Evolutionary conservation across 108 stramenopile genomes (phyloP).

Genomic region (Fragilaria crotonensis): DNA sequence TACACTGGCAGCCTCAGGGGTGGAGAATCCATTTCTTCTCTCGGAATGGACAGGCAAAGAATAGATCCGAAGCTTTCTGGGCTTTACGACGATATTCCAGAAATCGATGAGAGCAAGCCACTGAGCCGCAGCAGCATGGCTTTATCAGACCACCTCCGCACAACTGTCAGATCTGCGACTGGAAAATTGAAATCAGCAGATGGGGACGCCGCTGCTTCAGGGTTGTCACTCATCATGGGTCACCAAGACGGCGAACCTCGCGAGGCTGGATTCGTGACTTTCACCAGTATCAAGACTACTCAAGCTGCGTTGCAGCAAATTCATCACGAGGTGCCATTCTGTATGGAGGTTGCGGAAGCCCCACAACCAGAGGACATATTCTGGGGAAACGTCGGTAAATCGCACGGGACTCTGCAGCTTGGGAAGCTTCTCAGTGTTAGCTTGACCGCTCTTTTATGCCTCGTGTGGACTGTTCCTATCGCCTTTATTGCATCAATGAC

Average conservation of each 20-base stretch:
- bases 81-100: background rate
- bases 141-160: background rate
- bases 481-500: constrained; percentile 43
- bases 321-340: constrained; percentile 23
- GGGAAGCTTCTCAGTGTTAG: constrained; percentile 37
- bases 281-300: constrained; percentile 19
- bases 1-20: background rate
- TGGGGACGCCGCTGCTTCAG: constrained; percentile 3
- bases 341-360: constrained; percentile 42
- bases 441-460: constrained; percentile 32
- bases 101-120: background rate
- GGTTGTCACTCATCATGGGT: background rate
- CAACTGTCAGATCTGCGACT: background rate
- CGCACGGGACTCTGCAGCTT: constrained; percentile 32
- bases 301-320: constrained; percentile 39
- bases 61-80: background rate
- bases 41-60: background rate
- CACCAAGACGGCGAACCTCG: constrained; percentile 20
- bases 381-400: constrained; percentile 53
- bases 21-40: background rate
- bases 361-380: constrained; percentile 36
- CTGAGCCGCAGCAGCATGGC: background rate
- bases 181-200: background rate
- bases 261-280: constrained; percentile 41
- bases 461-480: constrained; percentile 66